Conservation (phyloP, 176 grass and related monocot genomes). For the Rhynchospora tenuis region DNA sequence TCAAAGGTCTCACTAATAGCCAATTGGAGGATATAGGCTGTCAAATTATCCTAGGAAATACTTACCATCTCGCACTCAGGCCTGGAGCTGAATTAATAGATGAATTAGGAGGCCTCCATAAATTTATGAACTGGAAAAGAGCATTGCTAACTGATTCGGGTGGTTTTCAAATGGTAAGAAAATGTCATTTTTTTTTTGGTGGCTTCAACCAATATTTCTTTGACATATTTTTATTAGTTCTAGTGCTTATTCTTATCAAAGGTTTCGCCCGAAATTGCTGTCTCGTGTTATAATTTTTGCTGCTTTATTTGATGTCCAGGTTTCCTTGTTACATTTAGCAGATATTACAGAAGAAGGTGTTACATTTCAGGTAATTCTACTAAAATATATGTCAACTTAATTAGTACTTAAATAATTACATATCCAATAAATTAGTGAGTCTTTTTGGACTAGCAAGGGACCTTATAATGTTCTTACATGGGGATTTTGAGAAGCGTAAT, state of each 20-base stretch:
- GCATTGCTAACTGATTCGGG: conserved; percentile 92
- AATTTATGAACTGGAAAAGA: conserved; percentile 99
- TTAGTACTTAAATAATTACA: too few relatives aligned
- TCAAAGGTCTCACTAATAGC: conserved; percentile 91
- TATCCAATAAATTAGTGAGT: background rate
- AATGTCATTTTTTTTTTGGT: background rate
- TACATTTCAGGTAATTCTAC: conserved; percentile 81
- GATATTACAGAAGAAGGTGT: conserved; percentile 97
- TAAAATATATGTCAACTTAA: background rate
- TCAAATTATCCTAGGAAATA: conserved; percentile 98
- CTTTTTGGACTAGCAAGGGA: background rate
- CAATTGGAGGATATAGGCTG: conserved; percentile 89
- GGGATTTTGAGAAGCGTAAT: background rate
- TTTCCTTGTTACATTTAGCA: conserved; percentile 95
- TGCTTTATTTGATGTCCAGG: conserved; percentile 35
- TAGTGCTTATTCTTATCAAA: background rate
- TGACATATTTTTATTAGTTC: background rate
- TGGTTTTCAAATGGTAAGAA: conserved; percentile 96
- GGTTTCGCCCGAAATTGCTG: background rate
- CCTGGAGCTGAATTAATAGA: conserved; percentile 86
- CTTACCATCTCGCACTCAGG: conserved; percentile 90
- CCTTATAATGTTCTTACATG: background rate
- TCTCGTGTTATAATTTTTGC: background rate
- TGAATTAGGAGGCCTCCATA: conserved; percentile 92
- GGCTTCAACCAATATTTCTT: background rate